phyloP scores from a whole-genome alignment of 805 yeast species.

The Wickerhamiella shivajii region DNA sequence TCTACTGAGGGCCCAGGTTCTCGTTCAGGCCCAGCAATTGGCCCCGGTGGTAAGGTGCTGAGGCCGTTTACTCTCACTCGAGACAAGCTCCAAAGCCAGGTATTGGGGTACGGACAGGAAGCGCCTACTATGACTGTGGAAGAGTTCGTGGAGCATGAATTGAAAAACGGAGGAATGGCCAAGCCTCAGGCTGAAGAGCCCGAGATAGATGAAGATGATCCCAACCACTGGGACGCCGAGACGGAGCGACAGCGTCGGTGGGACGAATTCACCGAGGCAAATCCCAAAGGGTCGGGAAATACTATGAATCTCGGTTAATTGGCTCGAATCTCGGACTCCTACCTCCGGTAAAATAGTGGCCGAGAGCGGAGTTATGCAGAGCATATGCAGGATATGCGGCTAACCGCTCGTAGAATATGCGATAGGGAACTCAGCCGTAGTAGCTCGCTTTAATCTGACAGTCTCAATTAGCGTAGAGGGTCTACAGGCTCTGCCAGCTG shows the following conservation, averaged over 20 bases:
- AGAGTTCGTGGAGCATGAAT: constrained; percentile 75
- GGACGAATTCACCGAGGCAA: constrained; percentile 85
- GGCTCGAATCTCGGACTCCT: too few species aligned
- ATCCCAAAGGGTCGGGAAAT: constrained; percentile 84
- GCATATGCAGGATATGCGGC: too few species aligned
- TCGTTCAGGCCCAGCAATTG: constrained; percentile 7
- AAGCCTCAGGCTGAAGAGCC: constrained; percentile 24
- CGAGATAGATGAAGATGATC: constrained; percentile 49
- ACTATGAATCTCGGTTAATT: constrained; percentile 51
- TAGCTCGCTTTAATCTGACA: too few species aligned
- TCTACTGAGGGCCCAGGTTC: background rate
- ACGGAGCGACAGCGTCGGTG: constrained; percentile 71
- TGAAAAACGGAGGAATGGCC: constrained; percentile 66
- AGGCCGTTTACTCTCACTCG: constrained; percentile 66
- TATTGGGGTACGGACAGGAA: constrained; percentile 81
- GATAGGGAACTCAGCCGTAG: too few species aligned
- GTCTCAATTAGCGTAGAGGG: too few species aligned
- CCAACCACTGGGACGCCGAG: constrained; percentile 40
- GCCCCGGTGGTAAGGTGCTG: constrained; percentile 55
- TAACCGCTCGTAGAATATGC: too few species aligned
- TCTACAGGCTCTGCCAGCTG: too few species aligned
- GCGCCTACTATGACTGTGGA: constrained; percentile 92
- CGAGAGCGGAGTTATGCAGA: too few species aligned
- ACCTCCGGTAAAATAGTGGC: too few species aligned
- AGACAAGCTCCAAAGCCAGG: constrained; percentile 40